Evolutionary conservation across 2,329 filamentous ascomycete genomes (phyloP), one percentile per base, ranked within the genome.

Genomic region (Cladorrhinum sp.): DNA sequence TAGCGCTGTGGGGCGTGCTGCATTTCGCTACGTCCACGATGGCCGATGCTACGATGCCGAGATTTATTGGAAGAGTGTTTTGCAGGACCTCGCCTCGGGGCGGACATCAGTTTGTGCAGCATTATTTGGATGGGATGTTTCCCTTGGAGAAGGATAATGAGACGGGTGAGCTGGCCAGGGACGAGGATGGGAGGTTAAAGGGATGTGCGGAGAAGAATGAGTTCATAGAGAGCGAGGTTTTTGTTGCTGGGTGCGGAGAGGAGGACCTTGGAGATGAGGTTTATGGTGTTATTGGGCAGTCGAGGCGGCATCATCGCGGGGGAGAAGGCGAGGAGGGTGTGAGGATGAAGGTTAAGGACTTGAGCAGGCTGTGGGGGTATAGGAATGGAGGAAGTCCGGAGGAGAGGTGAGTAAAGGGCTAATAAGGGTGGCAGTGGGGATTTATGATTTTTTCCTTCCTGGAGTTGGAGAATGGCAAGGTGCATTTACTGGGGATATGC

Each of bases 1-100:
- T 93, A 2, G 83, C 89, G 3, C 76, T 86, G 9, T 91, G 88
- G 81, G 91, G 91, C 1, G 85, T 92, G 5, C 77, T 93, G 36
- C 82, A 90, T 70, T 92, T 90, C 25, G 80, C 82, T 55, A 73
- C 75, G 23, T 71, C 78, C 1, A 71, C 75, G 0, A 82, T 69
- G 50, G 74, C 65, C 25, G 72, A 71, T 0, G 74, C 71, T 22
- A 73, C 78, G 50, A 79, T 87, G 62, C 84, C 85, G 55, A 80
- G 85, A 49, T 88, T 87, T 69, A 78, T 86, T 41, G 84, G 84
- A 9, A 77, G 81, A 16, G 78, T 88, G n/a, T 88, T 89, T 69
- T 78, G 79, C 8, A 79, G 83, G 16, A 75, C 78, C 1, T 76
- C 76, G 25, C 71, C 75, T 5, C 75, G 77, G 2, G 81, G 83